These are phyloP conservation scores for Sordaria brevicollis DNA, from an alignment of 495 filamentous ascomycete genomes.

Conservation along the genomic window DNA sequence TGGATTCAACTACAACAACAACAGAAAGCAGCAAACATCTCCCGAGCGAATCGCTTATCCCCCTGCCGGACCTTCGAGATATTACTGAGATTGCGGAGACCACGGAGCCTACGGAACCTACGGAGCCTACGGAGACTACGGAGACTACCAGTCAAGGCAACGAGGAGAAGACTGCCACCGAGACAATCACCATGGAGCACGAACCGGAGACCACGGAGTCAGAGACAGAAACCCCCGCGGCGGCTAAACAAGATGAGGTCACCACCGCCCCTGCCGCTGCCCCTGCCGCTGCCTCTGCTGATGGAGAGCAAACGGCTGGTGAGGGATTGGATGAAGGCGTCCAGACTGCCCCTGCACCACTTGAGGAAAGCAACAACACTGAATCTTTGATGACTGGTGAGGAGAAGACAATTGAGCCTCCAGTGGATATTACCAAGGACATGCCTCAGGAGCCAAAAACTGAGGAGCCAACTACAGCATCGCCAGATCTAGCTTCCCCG, in stretches of 20 bases:
- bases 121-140: neutral
- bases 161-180: neutral
- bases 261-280: too few relatives aligned
- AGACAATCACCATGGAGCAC: neutral
- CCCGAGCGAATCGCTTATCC: neutral
- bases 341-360: neutral
- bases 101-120: neutral
- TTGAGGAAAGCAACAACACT: neutral
- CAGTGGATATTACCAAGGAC: neutral
- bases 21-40: neutral
- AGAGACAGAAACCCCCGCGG: neutral
- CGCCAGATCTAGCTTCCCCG: neutral
- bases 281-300: too few relatives aligned
- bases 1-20: neutral
- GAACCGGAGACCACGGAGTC: too few relatives aligned
- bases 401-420: neutral
- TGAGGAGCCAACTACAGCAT: constrained; percentile 2
- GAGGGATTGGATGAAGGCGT: neutral
- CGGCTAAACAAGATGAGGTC: neutral
- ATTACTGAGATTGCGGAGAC: neutral
- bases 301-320: neutral
- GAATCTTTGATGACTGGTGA: neutral
- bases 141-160: neutral
- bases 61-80: neutral
- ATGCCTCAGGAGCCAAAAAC: neutral